phyloP scores from a whole-genome alignment of 2,329 filamentous ascomycete species.

The Fusarium luffae region DNA sequence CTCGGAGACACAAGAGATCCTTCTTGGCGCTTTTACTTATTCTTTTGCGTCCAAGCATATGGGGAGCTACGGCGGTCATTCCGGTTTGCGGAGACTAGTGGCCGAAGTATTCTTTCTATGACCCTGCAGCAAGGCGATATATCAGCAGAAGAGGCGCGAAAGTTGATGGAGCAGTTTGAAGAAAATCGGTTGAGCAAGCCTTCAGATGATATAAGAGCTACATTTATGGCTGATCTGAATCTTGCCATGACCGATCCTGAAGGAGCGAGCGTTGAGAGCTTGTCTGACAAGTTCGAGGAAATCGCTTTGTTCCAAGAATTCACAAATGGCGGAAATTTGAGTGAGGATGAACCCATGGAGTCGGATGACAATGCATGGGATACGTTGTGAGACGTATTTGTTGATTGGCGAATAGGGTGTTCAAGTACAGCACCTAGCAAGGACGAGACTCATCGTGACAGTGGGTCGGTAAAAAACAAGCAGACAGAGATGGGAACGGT shows the following conservation, averaged over 20 bases:
- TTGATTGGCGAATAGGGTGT: background rate
- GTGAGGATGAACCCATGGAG: slow-evolving; percentile 23
- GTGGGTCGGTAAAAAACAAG: background rate
- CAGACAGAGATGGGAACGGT: background rate
- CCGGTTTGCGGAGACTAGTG: slow-evolving; percentile 51
- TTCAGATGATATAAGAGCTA: slow-evolving; percentile 47
- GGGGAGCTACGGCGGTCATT: slow-evolving; percentile 50
- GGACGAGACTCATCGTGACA: background rate
- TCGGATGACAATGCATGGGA: slow-evolving; percentile 20
- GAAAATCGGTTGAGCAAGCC: slow-evolving; percentile 35
- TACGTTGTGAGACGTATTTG: background rate
- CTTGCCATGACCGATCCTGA: slow-evolving; percentile 51
- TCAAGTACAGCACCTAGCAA: background rate
- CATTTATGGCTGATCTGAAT: slow-evolving; percentile 53
- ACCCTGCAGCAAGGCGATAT: slow-evolving; percentile 49
- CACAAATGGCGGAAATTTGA: slow-evolving; percentile 18
- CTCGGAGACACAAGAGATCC: slow-evolving; percentile 46
- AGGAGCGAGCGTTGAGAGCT: slow-evolving; percentile 48
- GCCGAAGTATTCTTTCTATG: slow-evolving; percentile 52
- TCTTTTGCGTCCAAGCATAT: slow-evolving; percentile 55
- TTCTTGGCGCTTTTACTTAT: slow-evolving; percentile 51
- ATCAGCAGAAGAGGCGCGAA: slow-evolving; percentile 41
- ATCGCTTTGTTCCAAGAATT: slow-evolving; percentile 51
- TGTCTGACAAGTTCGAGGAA: slow-evolving; percentile 50
- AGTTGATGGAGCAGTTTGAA: slow-evolving; percentile 47